phyloP scores from a whole-genome alignment of 768 basidiomycete genomes.

The Lactifluus subvellereus region DNA sequence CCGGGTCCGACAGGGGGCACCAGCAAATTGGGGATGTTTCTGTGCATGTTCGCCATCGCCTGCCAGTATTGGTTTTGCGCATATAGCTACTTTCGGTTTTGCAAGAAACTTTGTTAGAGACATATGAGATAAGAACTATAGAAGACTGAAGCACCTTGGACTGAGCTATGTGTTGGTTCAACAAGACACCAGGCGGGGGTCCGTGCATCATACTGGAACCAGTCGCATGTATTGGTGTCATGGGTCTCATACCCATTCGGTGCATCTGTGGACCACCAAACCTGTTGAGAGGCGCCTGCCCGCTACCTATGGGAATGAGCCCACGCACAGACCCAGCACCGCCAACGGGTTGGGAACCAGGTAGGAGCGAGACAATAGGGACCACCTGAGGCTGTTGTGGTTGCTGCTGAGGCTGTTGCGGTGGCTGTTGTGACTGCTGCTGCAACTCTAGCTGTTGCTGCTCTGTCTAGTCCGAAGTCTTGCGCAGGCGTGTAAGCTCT shows the following conservation, averaged over 20 bases:
- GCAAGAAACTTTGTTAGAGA: not conserved
- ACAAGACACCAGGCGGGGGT: not conserved
- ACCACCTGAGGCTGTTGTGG: slow-evolving; percentile 41
- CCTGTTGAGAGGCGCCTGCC: not conserved
- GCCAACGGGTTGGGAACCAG: slow-evolving; percentile 30
- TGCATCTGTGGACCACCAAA: slow-evolving; percentile 16
- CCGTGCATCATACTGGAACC: slow-evolving; percentile 12
- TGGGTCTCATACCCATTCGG: slow-evolving; percentile 12
- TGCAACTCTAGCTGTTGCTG: slow-evolving; percentile 19
- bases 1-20: not conserved
- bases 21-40: not conserved
- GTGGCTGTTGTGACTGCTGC: slow-evolving; percentile 31
- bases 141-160: not conserved
- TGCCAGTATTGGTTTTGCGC: slow-evolving; percentile 9
- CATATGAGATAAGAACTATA: not conserved
- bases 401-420: slow-evolving; percentile 48
- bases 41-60: not conserved
- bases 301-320: slow-evolving; percentile 33
- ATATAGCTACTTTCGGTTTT: slow-evolving; percentile 3
- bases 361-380: slow-evolving; percentile 34
- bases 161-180: slow-evolving; percentile 7
- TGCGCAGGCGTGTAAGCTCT: slow-evolving; percentile 31
- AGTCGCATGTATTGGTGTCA: slow-evolving; percentile 17
- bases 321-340: slow-evolving; percentile 31
- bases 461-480: slow-evolving; percentile 29